Base-by-base conservation (phyloP, 441 rosid species). In the Jatropha multifida region DNA sequence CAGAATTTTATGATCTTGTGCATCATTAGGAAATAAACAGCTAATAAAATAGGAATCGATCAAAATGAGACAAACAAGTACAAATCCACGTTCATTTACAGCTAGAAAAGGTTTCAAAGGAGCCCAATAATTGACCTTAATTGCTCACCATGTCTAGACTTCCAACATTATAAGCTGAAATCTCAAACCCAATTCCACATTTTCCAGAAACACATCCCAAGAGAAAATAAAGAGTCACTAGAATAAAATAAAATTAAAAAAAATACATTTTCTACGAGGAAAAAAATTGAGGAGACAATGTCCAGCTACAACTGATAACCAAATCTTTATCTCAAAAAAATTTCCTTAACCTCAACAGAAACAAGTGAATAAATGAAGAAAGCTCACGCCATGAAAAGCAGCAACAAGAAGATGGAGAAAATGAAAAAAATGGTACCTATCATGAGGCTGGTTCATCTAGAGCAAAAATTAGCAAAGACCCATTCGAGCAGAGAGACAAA, bases 361-460 rank as follows among this genome's bases (percentile, higher is more conserved):
- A 56, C 58, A 68, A 75, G 38, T 75, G 72, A 65, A 77, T 72
- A 80, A 74, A 23, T 44, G 2, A 32, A 32, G 32, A 32, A 32
- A 32, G 32, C 14, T 48, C 14, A 48, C 52, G 5, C 58, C 62
- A 65, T 48, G 20, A 72, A 62, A 72, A 74, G 42, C 55, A 51
- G 58, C 20, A 67, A 52, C 67, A 20, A 73, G 51, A 46, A 64
- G 66, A 32, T 12, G 15, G 76, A 56, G 38, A 69, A 73, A 62
- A 73, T 41, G 27, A 54, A 68, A 14, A 77, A 59, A 62, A 74
- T 52, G 74, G 73, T 79, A 85, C 85, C 89, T 77, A 77, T 80
- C 77, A 79, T 64, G 83, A 77, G 75, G 81, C 77, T 37, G 79
- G 77, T 73, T 76, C 76, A 71, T 69, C 75, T 60, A 76, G 54